These are phyloP conservation scores for Didymella pomorum DNA, from an alignment of 2,329 filamentous ascomycete species.

Conservation along the genomic window DNA sequence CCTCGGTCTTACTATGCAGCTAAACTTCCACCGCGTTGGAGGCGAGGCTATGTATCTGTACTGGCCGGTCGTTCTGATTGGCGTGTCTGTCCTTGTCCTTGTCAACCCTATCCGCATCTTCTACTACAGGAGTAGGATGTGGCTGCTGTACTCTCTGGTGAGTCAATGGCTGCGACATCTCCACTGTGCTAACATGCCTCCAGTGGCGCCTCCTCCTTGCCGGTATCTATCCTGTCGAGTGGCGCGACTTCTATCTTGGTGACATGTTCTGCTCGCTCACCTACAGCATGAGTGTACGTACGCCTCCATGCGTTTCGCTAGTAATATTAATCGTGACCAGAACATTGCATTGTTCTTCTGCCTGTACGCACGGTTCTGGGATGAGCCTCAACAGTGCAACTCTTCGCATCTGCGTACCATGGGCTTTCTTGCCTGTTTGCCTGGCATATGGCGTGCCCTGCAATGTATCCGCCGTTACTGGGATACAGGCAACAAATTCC, in stretches of 20 bases:
- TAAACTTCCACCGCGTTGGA: constrained; percentile 81
- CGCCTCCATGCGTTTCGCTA: neutral
- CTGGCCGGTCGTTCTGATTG: constrained; percentile 83
- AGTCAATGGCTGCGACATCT: constrained; percentile 47
- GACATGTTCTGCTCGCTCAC: constrained; percentile 98
- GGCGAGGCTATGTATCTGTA: constrained; percentile 76
- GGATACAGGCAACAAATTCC: constrained; percentile 87
- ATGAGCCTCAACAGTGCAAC: constrained; percentile 78
- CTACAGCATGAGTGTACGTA: constrained; percentile 82
- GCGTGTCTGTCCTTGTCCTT: constrained; percentile 70
- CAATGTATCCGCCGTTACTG: constrained; percentile 90
- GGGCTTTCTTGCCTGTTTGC: constrained; percentile 84
- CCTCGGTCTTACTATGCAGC: constrained; percentile 82
- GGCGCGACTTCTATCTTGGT: constrained; percentile 95
- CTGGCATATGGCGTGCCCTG: constrained; percentile 87
- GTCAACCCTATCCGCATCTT: constrained; percentile 78
- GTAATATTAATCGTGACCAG: constrained; percentile 42
- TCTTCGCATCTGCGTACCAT: constrained; percentile 82
- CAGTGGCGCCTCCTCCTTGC: constrained; percentile 86
- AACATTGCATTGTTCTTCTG: constrained; percentile 96
- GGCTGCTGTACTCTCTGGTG: constrained; percentile 90
- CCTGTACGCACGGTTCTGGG: constrained; percentile 82
- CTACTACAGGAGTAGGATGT: constrained; percentile 78
- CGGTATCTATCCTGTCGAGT: constrained; percentile 91
- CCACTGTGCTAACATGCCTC: neutral